A percentile compares a stretch with the other conserved stretches of the same genome.
phyloP scores from a whole-genome alignment of 148 eudicot species.

The Silene uniflora region DNA sequence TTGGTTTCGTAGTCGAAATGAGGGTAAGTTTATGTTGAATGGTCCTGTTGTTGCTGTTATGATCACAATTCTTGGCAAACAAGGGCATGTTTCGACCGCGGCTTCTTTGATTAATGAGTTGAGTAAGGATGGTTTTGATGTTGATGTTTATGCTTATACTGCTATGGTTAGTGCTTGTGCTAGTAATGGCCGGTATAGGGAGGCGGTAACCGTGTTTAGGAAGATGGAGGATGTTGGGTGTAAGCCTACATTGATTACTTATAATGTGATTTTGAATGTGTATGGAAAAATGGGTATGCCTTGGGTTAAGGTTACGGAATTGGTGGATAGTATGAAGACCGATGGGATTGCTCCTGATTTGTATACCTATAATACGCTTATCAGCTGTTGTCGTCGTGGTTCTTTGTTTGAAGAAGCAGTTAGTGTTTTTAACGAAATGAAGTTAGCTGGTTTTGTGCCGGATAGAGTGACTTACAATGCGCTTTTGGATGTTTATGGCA shows the following conservation, averaged over 20 bases:
- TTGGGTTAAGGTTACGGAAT: conserved; percentile 51
- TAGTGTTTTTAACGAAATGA: conserved; percentile 71
- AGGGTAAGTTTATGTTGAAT: conserved; percentile 34
- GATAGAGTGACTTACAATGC: conserved; percentile 93
- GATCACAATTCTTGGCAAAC: conserved; percentile 66
- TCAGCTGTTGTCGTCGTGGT: conserved; percentile 81
- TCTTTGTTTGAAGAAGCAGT: conserved; percentile 75
- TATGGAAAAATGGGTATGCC: conserved; percentile 93
- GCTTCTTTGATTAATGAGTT: conserved; percentile 49
- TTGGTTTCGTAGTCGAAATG: conserved; percentile 47
- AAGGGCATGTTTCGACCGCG: conserved; percentile 59
- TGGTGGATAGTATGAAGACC: conserved; percentile 61
- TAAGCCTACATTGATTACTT: conserved; percentile 78
- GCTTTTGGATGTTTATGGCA: conserved; percentile 87
- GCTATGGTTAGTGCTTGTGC: conserved; percentile 69
- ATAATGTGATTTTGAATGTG: conserved; percentile 71
- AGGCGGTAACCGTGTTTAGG: conserved; percentile 62
- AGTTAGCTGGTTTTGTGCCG: conserved; percentile 56
- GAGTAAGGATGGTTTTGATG: conserved; percentile 51
- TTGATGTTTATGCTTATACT: conserved; percentile 84
- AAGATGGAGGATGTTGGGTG: conserved; percentile 87
- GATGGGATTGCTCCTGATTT: conserved; percentile 69
- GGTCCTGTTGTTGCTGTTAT: conserved; percentile 70
- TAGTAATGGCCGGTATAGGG: conserved; percentile 69
- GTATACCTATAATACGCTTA: conserved; percentile 83